Conservation (phyloP, 768 basidiomycete species). For the Coprinellus micaceus region DNA sequence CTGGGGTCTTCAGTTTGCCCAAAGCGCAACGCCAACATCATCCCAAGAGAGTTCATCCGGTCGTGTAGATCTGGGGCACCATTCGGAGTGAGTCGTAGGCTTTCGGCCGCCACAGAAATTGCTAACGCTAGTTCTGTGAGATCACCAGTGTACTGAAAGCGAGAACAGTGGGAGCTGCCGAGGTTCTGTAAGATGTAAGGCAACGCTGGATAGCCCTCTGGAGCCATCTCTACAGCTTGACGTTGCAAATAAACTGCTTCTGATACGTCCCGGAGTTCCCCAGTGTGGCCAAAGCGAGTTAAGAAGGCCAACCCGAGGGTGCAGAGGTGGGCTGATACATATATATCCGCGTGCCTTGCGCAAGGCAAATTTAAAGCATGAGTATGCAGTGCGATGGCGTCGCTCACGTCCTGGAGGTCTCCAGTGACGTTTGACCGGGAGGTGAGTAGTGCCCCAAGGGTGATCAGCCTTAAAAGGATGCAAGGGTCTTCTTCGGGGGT, state of each 20-base stretch:
- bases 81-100: background rate
- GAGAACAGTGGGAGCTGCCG: background rate
- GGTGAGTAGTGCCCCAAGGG: slow-evolving; percentile 15
- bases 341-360: no score
- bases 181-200: background rate
- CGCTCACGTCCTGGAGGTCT: background rate
- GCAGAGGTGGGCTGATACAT: no score
- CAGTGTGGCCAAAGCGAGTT: background rate
- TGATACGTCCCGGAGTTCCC: background rate
- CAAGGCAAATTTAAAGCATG: no score
- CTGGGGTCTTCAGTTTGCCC: background rate
- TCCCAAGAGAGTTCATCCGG: background rate
- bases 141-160: background rate
- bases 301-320: background rate
- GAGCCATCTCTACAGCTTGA: background rate
- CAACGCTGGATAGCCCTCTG: background rate
- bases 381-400: no score
- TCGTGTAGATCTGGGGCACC: background rate
- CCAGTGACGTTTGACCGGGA: background rate
- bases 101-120: background rate
- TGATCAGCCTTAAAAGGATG: slow-evolving; percentile 14
- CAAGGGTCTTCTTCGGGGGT: slow-evolving; percentile 15
- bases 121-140: background rate
- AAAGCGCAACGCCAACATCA: background rate
- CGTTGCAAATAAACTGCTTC: background rate